Evolutionary conservation across 2,329 filamentous ascomycete species (phyloP).

Genomic region (Phialocephala subalpina): DNA sequence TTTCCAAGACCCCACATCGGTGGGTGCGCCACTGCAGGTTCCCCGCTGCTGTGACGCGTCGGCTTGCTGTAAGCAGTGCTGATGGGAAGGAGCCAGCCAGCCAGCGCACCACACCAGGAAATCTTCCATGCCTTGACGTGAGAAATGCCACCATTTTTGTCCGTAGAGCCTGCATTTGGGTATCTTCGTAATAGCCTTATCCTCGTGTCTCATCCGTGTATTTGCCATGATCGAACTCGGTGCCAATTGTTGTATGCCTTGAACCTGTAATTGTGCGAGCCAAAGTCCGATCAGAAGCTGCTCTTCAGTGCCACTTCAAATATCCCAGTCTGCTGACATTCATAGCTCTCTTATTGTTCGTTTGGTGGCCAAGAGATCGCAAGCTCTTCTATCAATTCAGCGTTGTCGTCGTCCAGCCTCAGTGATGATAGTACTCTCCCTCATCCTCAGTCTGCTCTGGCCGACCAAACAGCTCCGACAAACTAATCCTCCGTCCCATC

Average conservation of each 20-base stretch:
- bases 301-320: too few relatives aligned
- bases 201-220: neutral
- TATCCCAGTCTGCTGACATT: too few relatives aligned
- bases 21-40: neutral
- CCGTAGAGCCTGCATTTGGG: neutral
- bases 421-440: constrained; percentile 3
- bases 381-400: too few relatives aligned
- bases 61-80: neutral
- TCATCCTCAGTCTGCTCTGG: neutral
- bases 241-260: neutral
- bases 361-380: too few relatives aligned
- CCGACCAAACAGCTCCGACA: constrained; percentile 39
- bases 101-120: too few relatives aligned
- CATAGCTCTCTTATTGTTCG: too few relatives aligned
- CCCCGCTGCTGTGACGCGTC: neutral
- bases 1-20: constrained; percentile 8
- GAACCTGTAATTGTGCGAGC: too few relatives aligned
- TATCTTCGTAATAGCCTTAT: neutral
- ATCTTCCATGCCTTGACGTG: neutral
- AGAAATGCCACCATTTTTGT: neutral
- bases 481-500: constrained; percentile 39
- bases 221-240: neutral
- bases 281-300: too few relatives aligned
- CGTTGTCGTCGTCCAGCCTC: neutral
- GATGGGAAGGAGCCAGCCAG: neutral